Conservation (phyloP, 176 grass and related monocot species). For the Oryza coarctata region DNA sequence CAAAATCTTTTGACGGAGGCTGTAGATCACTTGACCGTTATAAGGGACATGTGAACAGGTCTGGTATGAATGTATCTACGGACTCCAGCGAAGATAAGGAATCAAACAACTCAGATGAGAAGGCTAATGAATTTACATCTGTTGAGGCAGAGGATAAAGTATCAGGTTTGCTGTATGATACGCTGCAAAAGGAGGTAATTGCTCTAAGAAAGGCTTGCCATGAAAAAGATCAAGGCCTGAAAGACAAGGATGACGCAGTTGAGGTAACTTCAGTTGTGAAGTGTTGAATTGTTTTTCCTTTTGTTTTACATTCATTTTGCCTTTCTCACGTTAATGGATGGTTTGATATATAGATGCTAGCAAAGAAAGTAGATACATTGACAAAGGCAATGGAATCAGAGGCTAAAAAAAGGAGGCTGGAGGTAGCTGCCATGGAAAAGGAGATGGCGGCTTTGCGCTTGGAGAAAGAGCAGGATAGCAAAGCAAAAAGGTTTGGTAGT, state of each 20-base stretch:
- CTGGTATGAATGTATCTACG: conserved; percentile 56
- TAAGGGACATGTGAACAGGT: conserved; percentile 64
- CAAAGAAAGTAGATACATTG: conserved; percentile 93
- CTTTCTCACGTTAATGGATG: conserved; percentile 2
- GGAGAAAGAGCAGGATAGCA: conserved; percentile 85
- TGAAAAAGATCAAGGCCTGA: conserved; percentile 90
- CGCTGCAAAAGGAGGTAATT: conserved; percentile 91
- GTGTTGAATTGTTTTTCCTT: neutral
- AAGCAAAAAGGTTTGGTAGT: conserved; percentile 55
- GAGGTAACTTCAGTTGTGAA: conserved; percentile 52
- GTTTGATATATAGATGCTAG: conserved; percentile 66
- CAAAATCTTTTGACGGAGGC: conserved; percentile 92
- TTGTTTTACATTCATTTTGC: neutral
- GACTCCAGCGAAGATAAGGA: conserved; percentile 66
- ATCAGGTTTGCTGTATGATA: conserved; percentile 86
- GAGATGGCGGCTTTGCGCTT: conserved; percentile 66
- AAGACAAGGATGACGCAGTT: conserved; percentile 93
- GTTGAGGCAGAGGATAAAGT: conserved; percentile 65
- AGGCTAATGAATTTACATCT: conserved; percentile 42
- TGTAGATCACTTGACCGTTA: conserved; percentile 55
- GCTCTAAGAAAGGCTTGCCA: conserved; percentile 73
- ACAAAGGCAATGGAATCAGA: conserved; percentile 96
- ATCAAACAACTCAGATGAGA: conserved; percentile 61
- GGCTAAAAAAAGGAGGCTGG: conserved; percentile 88
- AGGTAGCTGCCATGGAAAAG: conserved; percentile 86